Conservation (phyloP, 192 early-diverging fungal genomes). For the Backusella tarrabulga region DNA sequence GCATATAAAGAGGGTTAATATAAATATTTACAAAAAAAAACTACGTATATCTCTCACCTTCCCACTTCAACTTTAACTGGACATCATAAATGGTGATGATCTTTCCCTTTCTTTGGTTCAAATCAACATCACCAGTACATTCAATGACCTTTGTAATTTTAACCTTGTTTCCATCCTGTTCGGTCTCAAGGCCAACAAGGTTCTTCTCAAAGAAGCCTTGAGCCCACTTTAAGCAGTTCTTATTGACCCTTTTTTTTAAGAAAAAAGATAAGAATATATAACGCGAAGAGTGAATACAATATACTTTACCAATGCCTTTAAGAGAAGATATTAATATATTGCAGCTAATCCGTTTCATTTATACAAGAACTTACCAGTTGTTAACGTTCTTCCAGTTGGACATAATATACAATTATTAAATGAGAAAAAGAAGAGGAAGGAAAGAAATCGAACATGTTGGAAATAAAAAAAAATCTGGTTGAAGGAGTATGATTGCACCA, state of each 20-base stretch:
- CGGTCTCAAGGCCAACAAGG: conserved; percentile 54
- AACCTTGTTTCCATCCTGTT: conserved; percentile 56
- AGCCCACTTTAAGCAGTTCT: conserved; percentile 93
- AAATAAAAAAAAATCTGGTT: neutral
- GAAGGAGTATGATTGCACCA: neutral
- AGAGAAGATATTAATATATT: neutral
- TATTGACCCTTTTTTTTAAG: conserved; percentile 68
- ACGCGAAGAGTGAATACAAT: neutral
- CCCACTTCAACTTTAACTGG: conserved; percentile 73
- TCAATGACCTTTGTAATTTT: conserved; percentile 59
- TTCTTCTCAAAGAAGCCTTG: conserved; percentile 74
- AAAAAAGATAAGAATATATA: neutral
- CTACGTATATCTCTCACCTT: conserved; percentile 34
- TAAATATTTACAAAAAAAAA: too few species aligned
- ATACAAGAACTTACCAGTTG: conserved; percentile 46
- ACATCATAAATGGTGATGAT: conserved; percentile 94
- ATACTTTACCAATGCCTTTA: conserved; percentile 46
- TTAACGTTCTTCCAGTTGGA: conserved; percentile 76
- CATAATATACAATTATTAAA: conserved; percentile 35
- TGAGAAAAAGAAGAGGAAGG: conserved; percentile 10
- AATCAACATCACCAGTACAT: conserved; percentile 84
- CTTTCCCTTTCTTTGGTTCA: conserved; percentile 96
- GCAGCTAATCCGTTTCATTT: neutral
- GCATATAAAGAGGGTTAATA: neutral
- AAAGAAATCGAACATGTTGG: conserved; percentile 8